A percentile compares a stretch with the other conserved stretches of the same genome.
Evolutionary conservation across 2,329 filamentous ascomycete species (phyloP).

Genomic region (Exophiala viscosa): DNA sequence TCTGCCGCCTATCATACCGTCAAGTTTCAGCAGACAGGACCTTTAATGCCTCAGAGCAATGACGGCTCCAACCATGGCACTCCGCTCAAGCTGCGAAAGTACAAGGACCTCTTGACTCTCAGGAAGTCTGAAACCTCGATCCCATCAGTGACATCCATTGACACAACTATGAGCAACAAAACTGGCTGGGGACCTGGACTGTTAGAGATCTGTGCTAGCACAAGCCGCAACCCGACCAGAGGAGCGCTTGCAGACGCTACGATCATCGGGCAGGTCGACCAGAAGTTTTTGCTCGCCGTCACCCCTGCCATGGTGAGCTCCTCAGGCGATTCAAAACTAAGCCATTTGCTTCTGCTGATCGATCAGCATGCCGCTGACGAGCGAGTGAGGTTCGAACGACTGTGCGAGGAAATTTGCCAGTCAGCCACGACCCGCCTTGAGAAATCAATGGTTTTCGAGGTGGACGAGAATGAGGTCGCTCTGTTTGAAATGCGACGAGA

Average conservation of each 20-base stretch:
- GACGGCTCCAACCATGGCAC: not conserved
- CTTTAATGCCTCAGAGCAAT: not conserved
- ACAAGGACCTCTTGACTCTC: not conserved
- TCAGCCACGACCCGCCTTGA: constrained; percentile 34
- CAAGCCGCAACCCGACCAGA: constrained; percentile 2
- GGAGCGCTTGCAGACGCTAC: constrained; percentile 56
- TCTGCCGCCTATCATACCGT: not conserved
- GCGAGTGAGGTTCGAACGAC: constrained; percentile 69
- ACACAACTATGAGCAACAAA: not conserved
- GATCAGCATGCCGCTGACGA: constrained; percentile 97
- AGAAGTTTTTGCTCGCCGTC: constrained; percentile 71
- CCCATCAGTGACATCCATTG: not conserved
- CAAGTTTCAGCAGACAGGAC: not conserved
- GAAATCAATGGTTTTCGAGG: constrained; percentile 61
- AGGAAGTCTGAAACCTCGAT: not conserved
- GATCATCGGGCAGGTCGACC: constrained; percentile 78
- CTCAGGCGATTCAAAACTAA: not conserved
- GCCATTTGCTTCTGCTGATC: constrained; percentile 62
- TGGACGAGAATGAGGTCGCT: constrained; percentile 57
- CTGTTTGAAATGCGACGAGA: constrained; percentile 54
- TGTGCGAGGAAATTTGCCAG: constrained; percentile 59
- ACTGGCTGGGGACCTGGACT: not conserved
- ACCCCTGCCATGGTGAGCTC: constrained; percentile 49
- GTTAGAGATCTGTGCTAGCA: not conserved
- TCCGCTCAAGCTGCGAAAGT: not conserved